Conservation (phyloP, 805 yeast species). For the Saccharomycopsis sp. region DNA sequence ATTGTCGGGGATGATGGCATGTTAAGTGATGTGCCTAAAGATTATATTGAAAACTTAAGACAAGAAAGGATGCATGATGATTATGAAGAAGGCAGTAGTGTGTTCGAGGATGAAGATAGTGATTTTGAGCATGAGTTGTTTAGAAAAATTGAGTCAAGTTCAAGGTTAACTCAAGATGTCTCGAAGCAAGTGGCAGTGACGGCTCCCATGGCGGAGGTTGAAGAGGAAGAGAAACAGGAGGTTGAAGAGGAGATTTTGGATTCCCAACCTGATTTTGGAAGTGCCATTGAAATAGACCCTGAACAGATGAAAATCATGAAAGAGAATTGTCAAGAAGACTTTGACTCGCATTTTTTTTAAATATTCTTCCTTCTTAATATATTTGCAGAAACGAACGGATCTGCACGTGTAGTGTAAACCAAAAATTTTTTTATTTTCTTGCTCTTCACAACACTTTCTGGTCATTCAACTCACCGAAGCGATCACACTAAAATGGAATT, state of each 20-base stretch:
- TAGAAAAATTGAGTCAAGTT: background rate
- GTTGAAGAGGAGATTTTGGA: conserved; percentile 1
- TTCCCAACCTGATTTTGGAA: background rate
- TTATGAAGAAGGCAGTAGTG: background rate
- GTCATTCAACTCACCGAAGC: background rate
- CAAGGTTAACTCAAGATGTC: no score
- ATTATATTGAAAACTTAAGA: background rate
- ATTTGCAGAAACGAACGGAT: no score
- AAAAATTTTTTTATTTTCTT: background rate
- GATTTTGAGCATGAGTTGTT: conserved; percentile 5
- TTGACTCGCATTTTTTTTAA: no score
- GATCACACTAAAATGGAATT: conserved; percentile 7
- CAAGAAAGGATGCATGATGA: background rate
- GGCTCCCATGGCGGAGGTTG: background rate
- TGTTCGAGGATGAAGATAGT: background rate
- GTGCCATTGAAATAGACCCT: background rate
- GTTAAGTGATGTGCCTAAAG: conserved; percentile 5
- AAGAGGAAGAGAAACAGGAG: background rate
- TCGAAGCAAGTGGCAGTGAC: no score
- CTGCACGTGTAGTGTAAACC: background rate
- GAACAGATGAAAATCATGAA: no score
- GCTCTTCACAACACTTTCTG: background rate
- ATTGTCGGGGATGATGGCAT: background rate
- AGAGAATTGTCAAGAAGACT: no score
- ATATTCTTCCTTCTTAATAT: no score